Evolutionary conservation across 495 filamentous ascomycete species (phyloP).

Genomic region (Xylaria castorea): DNA sequence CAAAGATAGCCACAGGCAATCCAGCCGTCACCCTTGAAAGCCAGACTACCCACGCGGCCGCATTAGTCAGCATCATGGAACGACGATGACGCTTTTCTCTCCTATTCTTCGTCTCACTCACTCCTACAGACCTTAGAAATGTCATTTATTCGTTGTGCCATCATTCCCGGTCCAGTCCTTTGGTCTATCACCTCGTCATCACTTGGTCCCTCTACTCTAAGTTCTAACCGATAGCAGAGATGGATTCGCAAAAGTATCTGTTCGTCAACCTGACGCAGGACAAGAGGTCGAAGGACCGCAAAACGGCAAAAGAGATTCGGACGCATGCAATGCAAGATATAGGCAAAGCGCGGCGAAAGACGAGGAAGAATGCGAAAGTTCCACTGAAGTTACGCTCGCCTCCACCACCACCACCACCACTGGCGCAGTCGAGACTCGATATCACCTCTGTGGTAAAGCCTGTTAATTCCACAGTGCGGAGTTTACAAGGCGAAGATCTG

Average conservation of each 20-base stretch:
- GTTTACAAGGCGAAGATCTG: conserved; percentile 19
- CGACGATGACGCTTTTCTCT: background rate
- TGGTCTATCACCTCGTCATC: background rate
- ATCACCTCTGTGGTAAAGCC: conserved; percentile 20
- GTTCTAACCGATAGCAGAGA: conserved; percentile 20
- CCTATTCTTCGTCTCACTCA: background rate
- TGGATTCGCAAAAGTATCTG: conserved; percentile 28
- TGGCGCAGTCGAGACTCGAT: conserved; percentile 8
- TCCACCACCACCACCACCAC: conserved; percentile 6
- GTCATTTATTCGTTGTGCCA: background rate
- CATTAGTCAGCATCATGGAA: conserved; percentile 10
- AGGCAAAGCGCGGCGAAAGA: conserved; percentile 30
- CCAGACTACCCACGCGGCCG: background rate
- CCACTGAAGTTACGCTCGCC: conserved; percentile 27
- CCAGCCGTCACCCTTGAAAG: too few relatives aligned
- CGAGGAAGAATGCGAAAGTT: conserved; percentile 24
- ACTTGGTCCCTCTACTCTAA: background rate
- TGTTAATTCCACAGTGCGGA: conserved; percentile 12
- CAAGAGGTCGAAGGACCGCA: conserved; percentile 27
- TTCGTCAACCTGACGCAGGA: conserved; percentile 30
- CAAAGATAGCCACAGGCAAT: too few relatives aligned
- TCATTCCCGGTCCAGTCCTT: background rate
- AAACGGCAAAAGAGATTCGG: conserved; percentile 26
- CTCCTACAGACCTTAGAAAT: background rate
- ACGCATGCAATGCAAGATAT: conserved; percentile 29